Percentiles rank a stretch among this genome's conserved stretches.
These are phyloP conservation scores for Neopestalotiopsis sp. DNA, from an alignment of 2,329 filamentous ascomycete genomes.

Conservation along the genomic window DNA sequence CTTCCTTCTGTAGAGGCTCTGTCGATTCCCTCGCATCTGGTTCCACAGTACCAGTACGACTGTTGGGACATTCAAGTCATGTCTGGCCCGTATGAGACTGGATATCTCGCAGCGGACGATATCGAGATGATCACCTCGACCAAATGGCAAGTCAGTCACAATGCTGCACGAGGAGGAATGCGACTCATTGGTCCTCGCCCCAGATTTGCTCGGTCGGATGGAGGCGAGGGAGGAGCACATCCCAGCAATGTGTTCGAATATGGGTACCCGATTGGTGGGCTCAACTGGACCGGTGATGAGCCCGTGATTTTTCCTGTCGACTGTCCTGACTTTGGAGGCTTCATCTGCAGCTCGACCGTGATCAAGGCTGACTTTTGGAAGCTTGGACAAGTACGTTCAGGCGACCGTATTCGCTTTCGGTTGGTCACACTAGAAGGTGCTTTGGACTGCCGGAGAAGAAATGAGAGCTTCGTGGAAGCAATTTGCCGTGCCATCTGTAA, in stretches of 20 bases:
- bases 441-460: conserved; percentile 35
- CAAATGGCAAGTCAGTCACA: conserved; percentile 66
- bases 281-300: conserved; percentile 68
- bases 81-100: conserved; percentile 62
- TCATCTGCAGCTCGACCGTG: conserved; percentile 61
- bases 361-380: conserved; percentile 66
- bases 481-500: not conserved
- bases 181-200: conserved; percentile 64
- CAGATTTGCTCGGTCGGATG: conserved; percentile 62
- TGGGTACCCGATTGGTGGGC: conserved; percentile 61
- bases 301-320: conserved; percentile 66
- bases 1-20: conserved; percentile 22
- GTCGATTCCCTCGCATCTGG: conserved; percentile 48
- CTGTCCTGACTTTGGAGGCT: conserved; percentile 65
- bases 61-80: conserved; percentile 58
- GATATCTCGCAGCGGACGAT: conserved; percentile 55
- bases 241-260: conserved; percentile 65
- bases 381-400: conserved; percentile 65
- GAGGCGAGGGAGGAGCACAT: conserved; percentile 68
- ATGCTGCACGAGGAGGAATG: conserved; percentile 64
- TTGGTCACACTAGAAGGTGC: conserved; percentile 59
- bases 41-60: conserved; percentile 53
- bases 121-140: conserved; percentile 63
- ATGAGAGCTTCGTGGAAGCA: not conserved
- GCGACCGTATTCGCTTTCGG: conserved; percentile 57